phyloP scores from a whole-genome alignment of 2,329 filamentous ascomycete species.

The Arachnomyces sp. region DNA sequence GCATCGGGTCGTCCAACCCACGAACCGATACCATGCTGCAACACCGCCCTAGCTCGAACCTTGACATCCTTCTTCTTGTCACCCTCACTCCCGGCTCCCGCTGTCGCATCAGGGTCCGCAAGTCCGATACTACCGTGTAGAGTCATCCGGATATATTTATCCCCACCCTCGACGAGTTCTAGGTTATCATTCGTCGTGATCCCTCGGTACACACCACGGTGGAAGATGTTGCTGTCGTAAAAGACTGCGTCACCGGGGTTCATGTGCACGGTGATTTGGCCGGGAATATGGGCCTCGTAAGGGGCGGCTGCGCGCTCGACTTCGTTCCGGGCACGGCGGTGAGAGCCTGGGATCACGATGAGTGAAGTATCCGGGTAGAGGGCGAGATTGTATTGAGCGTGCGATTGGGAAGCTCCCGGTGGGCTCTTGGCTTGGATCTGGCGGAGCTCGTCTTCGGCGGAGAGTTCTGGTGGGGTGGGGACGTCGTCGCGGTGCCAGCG shows the following conservation, averaged over 20 bases:
- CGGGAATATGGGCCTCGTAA: conserved; percentile 54
- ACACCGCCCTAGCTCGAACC: conserved; percentile 35
- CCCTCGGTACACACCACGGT: conserved; percentile 36
- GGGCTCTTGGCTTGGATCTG: conserved; percentile 48
- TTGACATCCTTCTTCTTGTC: conserved; percentile 20
- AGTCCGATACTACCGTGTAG: conserved; percentile 38
- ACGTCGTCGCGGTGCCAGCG: conserved; percentile 86
- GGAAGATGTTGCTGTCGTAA: conserved; percentile 82
- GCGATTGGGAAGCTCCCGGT: conserved; percentile 49
- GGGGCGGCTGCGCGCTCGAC: conserved; percentile 61
- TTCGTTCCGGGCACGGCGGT: conserved; percentile 62
- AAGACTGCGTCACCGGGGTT: conserved; percentile 73
- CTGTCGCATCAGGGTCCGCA: conserved; percentile 13
- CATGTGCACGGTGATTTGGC: conserved; percentile 59
- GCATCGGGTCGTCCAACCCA: conserved; percentile 38
- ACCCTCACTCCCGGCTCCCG: conserved; percentile 5
- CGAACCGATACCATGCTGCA: conserved; percentile 40
- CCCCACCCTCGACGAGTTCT: conserved; percentile 21
- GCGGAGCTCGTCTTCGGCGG: conserved; percentile 57
- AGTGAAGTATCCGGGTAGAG: conserved; percentile 67
- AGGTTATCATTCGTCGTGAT: no score
- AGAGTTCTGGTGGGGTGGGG: conserved; percentile 48
- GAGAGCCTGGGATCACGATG: conserved; percentile 70
- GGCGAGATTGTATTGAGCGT: conserved; percentile 83
- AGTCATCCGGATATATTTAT: conserved; percentile 32